These are phyloP conservation scores for Mycotypha africana DNA, from an alignment of 371 early-diverging fungal species.

Conservation along the genomic window DNA sequence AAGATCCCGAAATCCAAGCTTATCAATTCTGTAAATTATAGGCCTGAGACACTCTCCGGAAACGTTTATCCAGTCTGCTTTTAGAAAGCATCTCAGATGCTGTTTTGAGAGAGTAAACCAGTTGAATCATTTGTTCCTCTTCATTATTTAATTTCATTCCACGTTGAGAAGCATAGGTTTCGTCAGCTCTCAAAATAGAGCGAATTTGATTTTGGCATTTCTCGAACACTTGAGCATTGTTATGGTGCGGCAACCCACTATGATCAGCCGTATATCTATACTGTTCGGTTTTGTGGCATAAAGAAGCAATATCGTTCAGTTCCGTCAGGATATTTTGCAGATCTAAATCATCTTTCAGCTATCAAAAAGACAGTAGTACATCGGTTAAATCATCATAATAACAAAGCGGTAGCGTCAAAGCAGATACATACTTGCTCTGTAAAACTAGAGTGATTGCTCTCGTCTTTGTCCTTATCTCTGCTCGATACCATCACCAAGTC, in stretches of 20 bases:
- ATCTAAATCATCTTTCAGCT: too few relatives aligned
- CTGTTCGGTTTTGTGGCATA: conserved; percentile 42
- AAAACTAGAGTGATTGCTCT: too few relatives aligned
- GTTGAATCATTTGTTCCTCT: conserved; percentile 52
- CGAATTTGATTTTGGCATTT: conserved; percentile 49
- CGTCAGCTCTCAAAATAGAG: conserved; percentile 35
- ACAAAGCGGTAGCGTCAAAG: background rate
- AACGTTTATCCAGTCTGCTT: conserved; percentile 20
- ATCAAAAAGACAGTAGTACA: too few relatives aligned
- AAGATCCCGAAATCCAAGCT: too few relatives aligned
- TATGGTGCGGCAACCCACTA: conserved; percentile 19
- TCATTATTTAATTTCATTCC: conserved; percentile 34
- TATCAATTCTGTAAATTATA: conserved; percentile 35
- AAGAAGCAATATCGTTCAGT: conserved; percentile 30
- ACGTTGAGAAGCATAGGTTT: conserved; percentile 43
- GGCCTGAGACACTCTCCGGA: conserved; percentile 38
- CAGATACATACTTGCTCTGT: conserved; percentile 1
- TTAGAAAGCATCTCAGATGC: conserved; percentile 17
- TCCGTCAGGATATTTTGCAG: conserved; percentile 17
- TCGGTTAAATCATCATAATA: too few relatives aligned
- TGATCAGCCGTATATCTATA: conserved; percentile 33
- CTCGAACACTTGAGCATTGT: conserved; percentile 44
- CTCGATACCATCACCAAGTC: conserved; percentile 39
- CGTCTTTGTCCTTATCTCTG: conserved; percentile 11
- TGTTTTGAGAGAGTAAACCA: conserved; percentile 38